Base-by-base conservation (phyloP, 768 basidiomycete genomes). In the Fibroporia radiculosa region DNA sequence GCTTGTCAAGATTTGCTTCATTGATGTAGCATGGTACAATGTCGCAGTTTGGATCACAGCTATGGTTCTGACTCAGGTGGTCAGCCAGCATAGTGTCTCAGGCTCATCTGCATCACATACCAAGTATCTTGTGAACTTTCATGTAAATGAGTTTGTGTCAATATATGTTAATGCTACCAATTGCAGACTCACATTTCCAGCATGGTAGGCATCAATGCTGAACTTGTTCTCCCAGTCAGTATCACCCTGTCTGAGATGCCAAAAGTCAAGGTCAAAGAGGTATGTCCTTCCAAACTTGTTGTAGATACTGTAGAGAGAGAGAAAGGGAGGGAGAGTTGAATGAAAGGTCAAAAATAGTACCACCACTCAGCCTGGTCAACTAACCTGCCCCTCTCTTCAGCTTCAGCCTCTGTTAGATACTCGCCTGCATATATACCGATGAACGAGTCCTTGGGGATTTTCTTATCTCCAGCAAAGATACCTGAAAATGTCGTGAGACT, bases 111-210 rank as follows among this genome's bases (percentile, higher is more conserved):
- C 25, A n/a, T 16, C 6, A 39, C 77, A 56, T 58, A 88, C 91
- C 53, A 93, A 63, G 56, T 88, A 95, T 25, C 92, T 77, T n/a
- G 92, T 93, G 62, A 93, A 92, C 91, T 93, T n/a, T n/a, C n/a
- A n/a, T n/a, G 52, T 10, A 19, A 33, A 20, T 40, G 36, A 48
- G 45, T 45, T 35, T 29, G 25, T 11, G 38, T 20, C 36, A 41
- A 27, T 16, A 43, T 6, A 40, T 26, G 44, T 40, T 28, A 36
- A 28, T 23, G 48, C 27, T 2, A 26, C 6, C 4, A 42, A 20
- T 6, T 40, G 45, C 32, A 20, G 2, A 71, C 83, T 59, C 59
- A 90, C 86, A 62, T 90, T 90, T 10, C 86, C 86, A 16, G 76
- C 81, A 62, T 93, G 90, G 59, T 84, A 95, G 3, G 92, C 92